A percentile compares a stretch with the other conserved stretches of the same genome.
phyloP scores from a whole-genome alignment of 345 rosid species.

The Abelmoschus esculentus region DNA sequence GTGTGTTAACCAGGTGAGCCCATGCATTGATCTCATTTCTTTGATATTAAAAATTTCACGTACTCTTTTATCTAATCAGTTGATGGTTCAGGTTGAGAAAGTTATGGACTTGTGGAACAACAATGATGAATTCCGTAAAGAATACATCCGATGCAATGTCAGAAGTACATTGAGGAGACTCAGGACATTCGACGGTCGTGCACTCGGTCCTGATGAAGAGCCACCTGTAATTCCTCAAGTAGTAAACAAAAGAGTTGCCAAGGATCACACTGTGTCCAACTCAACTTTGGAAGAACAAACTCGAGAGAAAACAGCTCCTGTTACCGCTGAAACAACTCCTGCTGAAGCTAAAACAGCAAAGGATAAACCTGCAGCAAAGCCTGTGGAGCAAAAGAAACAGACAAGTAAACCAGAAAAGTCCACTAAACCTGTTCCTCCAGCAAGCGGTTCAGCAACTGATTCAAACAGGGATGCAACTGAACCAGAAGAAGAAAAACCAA shows the following conservation, averaged over 20 bases:
- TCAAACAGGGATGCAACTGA: slow-evolving; percentile 36
- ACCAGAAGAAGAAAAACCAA: slow-evolving; percentile 41
- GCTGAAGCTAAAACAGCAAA: background rate
- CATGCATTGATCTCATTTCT: slow-evolving; percentile 11
- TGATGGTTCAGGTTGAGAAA: slow-evolving; percentile 42
- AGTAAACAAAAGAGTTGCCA: slow-evolving; percentile 12
- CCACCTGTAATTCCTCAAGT: slow-evolving; percentile 39
- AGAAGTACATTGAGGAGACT: slow-evolving; percentile 63
- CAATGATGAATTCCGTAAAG: slow-evolving; percentile 53
- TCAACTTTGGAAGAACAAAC: slow-evolving; percentile 26
- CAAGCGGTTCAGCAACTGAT: slow-evolving; percentile 23
- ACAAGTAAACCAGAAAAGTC: slow-evolving; percentile 29
- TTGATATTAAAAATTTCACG: background rate
- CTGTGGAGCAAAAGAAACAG: slow-evolving; percentile 26
- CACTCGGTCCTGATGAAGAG: slow-evolving; percentile 77
- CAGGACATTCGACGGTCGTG: slow-evolving; percentile 72
- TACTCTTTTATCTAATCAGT: slow-evolving; percentile 16
- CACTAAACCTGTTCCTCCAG: slow-evolving; percentile 29
- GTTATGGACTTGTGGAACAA: slow-evolving; percentile 65
- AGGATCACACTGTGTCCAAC: slow-evolving; percentile 16
- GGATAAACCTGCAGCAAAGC: background rate
- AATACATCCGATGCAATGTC: slow-evolving; percentile 50
- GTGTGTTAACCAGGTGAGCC: slow-evolving; percentile 51
- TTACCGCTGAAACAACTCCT: background rate
- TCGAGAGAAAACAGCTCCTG: slow-evolving; percentile 16